Evolutionary conservation across 257 asterid genomes (phyloP), one percentile per base, ranked within the genome.

Genomic region (Penstemon newberryi): DNA sequence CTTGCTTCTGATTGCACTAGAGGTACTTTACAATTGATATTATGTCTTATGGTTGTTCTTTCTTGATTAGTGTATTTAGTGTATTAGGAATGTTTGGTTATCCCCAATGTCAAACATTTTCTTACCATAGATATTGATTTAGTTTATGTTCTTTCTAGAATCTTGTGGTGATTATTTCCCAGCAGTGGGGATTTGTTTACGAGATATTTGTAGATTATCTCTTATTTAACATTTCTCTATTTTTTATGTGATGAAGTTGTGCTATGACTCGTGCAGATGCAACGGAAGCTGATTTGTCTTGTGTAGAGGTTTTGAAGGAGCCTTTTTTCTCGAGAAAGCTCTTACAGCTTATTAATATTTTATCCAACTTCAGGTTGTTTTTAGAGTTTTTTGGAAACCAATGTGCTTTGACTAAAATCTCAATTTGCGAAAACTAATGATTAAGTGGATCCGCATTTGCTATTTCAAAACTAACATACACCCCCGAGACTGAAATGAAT

Each of bases 281-380:
- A 51, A 71, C 11, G 72, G 83, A 54, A 81, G 78, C 80, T 66
- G 86, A 89, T 84, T 77, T 88, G 84, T 77, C 96, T 64, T n/a
- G 64, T 66, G 72, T 81, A 66, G 89, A 84, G 69, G 85, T 72
- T 66, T 78, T 89, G 84, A 74, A 81, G 80, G 96, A 83, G 85
- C 97, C 97, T 7, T 79, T 79, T 76, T 89, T 94, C 70, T 91
- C 99, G 55, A 85, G 79, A 80, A 94, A 94, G 85, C 81, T 94
- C 71, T 80, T 83, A 65, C 81, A 77, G 70, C 96, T 94, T 67
- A 84, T 91, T 75, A 84, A 77, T 66, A 72, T 94, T 72, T 86
- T 94, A 57, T 76, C 95, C 73, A 77, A 57, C 80, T 85, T 85
- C 66, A 88, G 97, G 99, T 94, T 68, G 63, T 52, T 33, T 57